These are phyloP conservation scores for Sphaceloma murrayae DNA, from an alignment of 2,329 filamentous ascomycete genomes.

Conservation along the genomic window DNA sequence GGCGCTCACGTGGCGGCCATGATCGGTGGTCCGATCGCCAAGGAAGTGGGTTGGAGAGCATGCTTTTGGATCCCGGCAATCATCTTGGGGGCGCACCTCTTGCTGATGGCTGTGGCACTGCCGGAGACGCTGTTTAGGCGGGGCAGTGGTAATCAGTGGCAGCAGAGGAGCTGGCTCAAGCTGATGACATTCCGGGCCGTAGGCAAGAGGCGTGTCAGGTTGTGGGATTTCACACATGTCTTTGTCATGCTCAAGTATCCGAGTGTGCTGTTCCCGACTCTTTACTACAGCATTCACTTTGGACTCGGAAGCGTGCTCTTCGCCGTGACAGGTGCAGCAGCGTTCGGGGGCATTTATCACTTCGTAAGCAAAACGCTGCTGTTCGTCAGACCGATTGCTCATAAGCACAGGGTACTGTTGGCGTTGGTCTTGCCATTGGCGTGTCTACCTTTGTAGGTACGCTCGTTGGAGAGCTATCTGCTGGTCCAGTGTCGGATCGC, in stretches of 20 bases:
- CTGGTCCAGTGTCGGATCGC: slow-evolving; percentile 24
- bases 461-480: slow-evolving; percentile 23
- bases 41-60: slow-evolving; percentile 21
- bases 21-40: slow-evolving; percentile 22
- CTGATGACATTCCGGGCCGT: slow-evolving; percentile 18
- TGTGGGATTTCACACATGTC: slow-evolving; percentile 23
- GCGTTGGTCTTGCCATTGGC: slow-evolving; percentile 23
- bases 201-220: slow-evolving; percentile 17
- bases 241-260: slow-evolving; percentile 26
- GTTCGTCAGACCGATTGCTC: too few species aligned
- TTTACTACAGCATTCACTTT: slow-evolving; percentile 25
- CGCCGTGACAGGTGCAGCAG: slow-evolving; percentile 23
- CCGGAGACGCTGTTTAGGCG: slow-evolving; percentile 25
- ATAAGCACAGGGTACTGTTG: slow-evolving; percentile 20
- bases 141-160: not conserved
- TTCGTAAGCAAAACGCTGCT: too few species aligned
- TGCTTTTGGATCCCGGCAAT: slow-evolving; percentile 24
- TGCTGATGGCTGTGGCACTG: slow-evolving; percentile 23
- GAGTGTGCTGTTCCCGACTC: slow-evolving; percentile 22
- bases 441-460: slow-evolving; percentile 23
- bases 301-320: slow-evolving; percentile 24
- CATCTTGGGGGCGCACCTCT: slow-evolving; percentile 22
- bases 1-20: slow-evolving; percentile 23
- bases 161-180: slow-evolving; percentile 11
- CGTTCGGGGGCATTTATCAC: slow-evolving; percentile 22